Evolutionary conservation across 306 rosid genomes (phyloP), one percentile per base, ranked within the genome.

Genomic region (Fagus crenata): DNA sequence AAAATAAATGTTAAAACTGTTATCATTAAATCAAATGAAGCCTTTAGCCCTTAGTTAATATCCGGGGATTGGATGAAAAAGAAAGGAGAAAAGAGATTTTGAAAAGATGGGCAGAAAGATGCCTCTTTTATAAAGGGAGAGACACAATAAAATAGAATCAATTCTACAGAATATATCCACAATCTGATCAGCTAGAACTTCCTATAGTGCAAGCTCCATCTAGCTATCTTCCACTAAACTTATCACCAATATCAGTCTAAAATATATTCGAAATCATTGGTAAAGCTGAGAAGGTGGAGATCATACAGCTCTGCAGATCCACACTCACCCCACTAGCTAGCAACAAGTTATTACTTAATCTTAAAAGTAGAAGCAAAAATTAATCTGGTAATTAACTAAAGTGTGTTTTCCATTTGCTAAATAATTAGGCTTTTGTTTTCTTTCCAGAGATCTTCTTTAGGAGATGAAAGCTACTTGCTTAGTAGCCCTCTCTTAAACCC

Each of bases 61-160:
- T 63, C 22, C 7, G 15, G 43, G 69, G 69, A 63, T 67, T 28
- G 31, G 31, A 39, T 67, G 11, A 46, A 54, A 18, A 37, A 53
- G 51, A 3, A 4, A 11, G 9, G 40, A 56, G 18, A 36, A 53
- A 53, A 55, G 39, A 53, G 36, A 51, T 72, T 41, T 33, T 33
- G 32, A 43, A 37, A 75, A 71, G 75, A 80, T 80, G 67, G 43
- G 43, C 60, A 83, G 89, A 89, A 89, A 86, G 87, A 87, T 64
- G 39, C 69, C 81, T 80, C 83, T 85, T 89, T 85, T 80, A 75
- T 77, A 85, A 89, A 85, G 87, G 82, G 51, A 86, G 74, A 72
- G 85, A 84, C 76, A 78, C 86, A 80, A 83, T 77, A 86, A 85
- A 81, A 82, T 84, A 73, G 90, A 87, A 85, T 89, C 96, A 75